Percentiles rank a stretch among this genome's conserved stretches.
Conservation (phyloP, 2,329 filamentous ascomycete species). For the Ramularia collo-cygni region DNA sequence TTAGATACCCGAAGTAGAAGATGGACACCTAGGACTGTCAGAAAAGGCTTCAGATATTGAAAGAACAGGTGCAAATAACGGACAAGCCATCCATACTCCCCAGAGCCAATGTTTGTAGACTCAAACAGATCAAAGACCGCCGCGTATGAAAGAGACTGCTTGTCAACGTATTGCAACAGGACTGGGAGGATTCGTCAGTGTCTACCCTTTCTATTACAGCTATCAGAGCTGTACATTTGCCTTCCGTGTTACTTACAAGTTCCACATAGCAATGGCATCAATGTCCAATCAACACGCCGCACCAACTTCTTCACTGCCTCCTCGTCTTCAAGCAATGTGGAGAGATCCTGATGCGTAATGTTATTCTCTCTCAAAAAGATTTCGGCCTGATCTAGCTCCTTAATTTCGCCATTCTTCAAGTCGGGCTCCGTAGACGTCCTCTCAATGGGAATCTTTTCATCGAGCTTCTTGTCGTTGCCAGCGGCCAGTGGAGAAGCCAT, state of each 20-base stretch:
- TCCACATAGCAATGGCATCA: constrained; percentile 47
- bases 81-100: constrained; percentile 51
- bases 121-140: constrained; percentile 51
- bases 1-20: constrained; percentile 46
- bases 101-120: constrained; percentile 41
- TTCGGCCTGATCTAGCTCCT: constrained; percentile 41
- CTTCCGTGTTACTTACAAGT: constrained; percentile 46
- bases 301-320: constrained; percentile 29
- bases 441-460: constrained; percentile 10
- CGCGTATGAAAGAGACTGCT: constrained; percentile 48
- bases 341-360: constrained; percentile 37
- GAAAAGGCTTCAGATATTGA: too few relatives aligned
- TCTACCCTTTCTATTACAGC: too few relatives aligned
- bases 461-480: constrained; percentile 7
- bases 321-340: constrained; percentile 41
- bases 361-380: constrained; percentile 45
- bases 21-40: too few relatives aligned
- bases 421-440: constrained; percentile 12
- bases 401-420: constrained; percentile 26
- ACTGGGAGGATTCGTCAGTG: too few relatives aligned
- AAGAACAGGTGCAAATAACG: too few relatives aligned
- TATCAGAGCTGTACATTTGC: too few relatives aligned
- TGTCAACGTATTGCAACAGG: constrained; percentile 30
- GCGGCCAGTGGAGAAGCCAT: background rate
- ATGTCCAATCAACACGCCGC: constrained; percentile 43